Percentiles rank a stretch among this genome's conserved stretches.
phyloP scores from a whole-genome alignment of 179 eudicot genomes.

The Gypsophila paniculata region DNA sequence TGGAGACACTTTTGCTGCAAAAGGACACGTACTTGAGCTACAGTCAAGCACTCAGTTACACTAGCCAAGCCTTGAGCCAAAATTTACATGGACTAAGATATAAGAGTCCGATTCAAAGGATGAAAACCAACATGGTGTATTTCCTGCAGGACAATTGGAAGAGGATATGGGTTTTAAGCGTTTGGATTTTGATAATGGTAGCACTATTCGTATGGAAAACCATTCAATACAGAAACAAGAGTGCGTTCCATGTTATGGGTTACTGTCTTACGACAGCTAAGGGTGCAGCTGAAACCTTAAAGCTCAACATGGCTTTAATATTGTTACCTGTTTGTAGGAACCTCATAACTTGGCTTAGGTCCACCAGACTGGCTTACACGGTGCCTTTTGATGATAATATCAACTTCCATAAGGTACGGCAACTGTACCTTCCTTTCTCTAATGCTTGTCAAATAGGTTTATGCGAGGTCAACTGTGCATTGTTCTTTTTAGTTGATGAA shows the following conservation, averaged over 20 bases:
- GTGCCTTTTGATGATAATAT: slow-evolving; percentile 96
- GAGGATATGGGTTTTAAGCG: slow-evolving; percentile 74
- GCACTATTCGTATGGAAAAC: slow-evolving; percentile 80
- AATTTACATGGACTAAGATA: slow-evolving; percentile 77
- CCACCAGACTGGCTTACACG: slow-evolving; percentile 60
- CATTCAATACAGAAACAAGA: slow-evolving; percentile 71
- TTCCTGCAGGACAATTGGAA: slow-evolving; percentile 84
- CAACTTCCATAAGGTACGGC: slow-evolving; percentile 94
- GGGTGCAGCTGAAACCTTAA: slow-evolving; percentile 94
- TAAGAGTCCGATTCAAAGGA: slow-evolving; percentile 49
- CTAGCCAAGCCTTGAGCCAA: slow-evolving; percentile 99
- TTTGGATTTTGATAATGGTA: slow-evolving; percentile 76
- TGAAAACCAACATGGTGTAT: slow-evolving; percentile 52
- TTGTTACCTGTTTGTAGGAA: slow-evolving; percentile 94
- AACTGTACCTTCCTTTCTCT: slow-evolving; percentile 20
- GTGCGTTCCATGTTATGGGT: slow-evolving; percentile 81
- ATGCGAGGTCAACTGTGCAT: slow-evolving; percentile 4
- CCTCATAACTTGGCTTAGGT: slow-evolving; percentile 90
- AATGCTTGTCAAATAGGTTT: too few species aligned
- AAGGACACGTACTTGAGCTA: slow-evolving; percentile 96
- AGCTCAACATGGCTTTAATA: slow-evolving; percentile 89
- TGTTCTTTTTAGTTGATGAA: too few species aligned
- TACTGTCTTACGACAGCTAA: slow-evolving; percentile 90
- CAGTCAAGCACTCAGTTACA: slow-evolving; percentile 98
- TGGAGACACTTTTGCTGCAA: slow-evolving; percentile 93